These are phyloP conservation scores for Astragalus membranaceus DNA, from an alignment of 306 rosid species.

Conservation along the genomic window DNA sequence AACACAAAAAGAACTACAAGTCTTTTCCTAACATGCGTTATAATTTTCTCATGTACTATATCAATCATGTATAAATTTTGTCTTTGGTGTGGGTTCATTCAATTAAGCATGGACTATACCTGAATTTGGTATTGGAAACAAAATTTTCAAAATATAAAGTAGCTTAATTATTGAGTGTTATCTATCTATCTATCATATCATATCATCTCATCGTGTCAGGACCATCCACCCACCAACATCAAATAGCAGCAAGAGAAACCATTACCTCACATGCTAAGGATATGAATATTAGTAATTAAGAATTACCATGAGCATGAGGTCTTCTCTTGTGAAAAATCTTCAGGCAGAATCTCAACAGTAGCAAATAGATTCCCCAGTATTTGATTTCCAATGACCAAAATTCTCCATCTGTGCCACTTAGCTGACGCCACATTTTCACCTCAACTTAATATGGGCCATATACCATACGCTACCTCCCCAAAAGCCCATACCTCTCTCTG, in stretches of 20 bases:
- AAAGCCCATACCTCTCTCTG: background rate
- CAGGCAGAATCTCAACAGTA: conserved; percentile 68
- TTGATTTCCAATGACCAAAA: conserved; percentile 28
- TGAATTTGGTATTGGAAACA: too few species aligned
- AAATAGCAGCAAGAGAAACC: background rate
- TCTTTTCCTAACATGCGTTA: background rate
- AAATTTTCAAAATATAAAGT: too few species aligned
- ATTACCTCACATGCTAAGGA: conserved; percentile 10
- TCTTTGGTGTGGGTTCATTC: background rate
- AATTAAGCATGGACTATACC: too few species aligned
- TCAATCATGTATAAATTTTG: background rate
- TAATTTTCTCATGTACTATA: background rate
- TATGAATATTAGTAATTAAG: too few species aligned
- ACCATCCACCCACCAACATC: conserved; percentile 27
- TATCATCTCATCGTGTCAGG: background rate
- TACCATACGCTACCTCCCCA: conserved; percentile 21
- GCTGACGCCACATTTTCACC: conserved; percentile 38
- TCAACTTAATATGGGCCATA: too few species aligned
- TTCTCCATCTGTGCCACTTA: conserved; percentile 22
- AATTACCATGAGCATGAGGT: background rate
- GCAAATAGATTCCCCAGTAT: conserved; percentile 47
- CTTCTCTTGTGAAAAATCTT: conserved; percentile 38
- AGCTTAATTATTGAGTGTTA: too few species aligned
- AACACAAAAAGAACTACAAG: background rate
- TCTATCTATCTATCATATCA: conserved; percentile 3